These are phyloP conservation scores for Botrytis porri DNA, from an alignment of 2,329 filamentous ascomycete species.

Conservation along the genomic window DNA sequence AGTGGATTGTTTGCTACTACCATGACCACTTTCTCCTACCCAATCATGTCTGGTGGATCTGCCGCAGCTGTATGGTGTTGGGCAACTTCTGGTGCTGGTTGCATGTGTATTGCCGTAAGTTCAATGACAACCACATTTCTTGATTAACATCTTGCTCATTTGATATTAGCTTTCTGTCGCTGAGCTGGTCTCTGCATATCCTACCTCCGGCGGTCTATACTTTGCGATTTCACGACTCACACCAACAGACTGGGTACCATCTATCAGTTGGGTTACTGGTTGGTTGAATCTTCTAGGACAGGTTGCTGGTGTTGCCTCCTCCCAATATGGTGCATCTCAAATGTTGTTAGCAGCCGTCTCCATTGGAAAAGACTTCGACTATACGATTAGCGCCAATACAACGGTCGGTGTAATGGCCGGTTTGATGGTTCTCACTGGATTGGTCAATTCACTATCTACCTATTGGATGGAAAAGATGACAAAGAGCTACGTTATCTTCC, in stretches of 20 bases:
- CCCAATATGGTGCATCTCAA: constrained; percentile 55
- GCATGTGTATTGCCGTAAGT: constrained; percentile 51
- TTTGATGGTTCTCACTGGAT: constrained; percentile 49
- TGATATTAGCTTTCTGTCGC: constrained; percentile 39
- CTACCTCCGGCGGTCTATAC: constrained; percentile 54
- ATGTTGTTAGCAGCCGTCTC: constrained; percentile 55
- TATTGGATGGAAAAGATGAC: constrained; percentile 58
- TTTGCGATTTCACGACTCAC: constrained; percentile 55
- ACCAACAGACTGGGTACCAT: constrained; percentile 47
- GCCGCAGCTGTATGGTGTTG: constrained; percentile 57
- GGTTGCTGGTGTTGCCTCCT: constrained; percentile 50
- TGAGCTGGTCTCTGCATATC: constrained; percentile 40
- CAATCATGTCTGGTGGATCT: constrained; percentile 51
- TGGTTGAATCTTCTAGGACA: constrained; percentile 54
- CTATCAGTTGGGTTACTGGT: constrained; percentile 47
- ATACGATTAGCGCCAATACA: constrained; percentile 46
- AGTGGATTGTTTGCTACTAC: constrained; percentile 54
- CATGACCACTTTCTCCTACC: constrained; percentile 54
- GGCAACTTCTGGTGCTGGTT: constrained; percentile 54
- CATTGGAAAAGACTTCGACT: constrained; percentile 48
- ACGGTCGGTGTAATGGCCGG: constrained; percentile 55
- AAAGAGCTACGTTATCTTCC: constrained; percentile 56
- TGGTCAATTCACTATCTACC: constrained; percentile 55
- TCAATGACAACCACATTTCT: background rate
- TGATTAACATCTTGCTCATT: background rate